Base-by-base conservation (phyloP, 495 filamentous ascomycete genomes). In the Penicillium bialowiezense region DNA sequence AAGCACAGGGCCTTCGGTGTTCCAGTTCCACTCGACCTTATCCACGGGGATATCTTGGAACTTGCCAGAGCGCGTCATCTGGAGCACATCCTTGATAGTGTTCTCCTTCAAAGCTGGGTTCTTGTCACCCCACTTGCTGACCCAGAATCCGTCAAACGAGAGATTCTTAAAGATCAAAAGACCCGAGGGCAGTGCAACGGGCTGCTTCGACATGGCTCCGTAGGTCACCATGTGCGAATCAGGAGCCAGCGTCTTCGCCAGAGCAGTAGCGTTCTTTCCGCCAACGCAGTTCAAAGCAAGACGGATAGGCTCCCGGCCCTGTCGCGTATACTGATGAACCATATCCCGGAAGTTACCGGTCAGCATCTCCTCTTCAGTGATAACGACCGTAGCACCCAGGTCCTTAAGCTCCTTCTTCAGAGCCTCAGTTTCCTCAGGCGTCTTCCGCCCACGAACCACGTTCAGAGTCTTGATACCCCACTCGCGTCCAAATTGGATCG, bases 261-360 rank as follows among this genome's bases (percentile, higher is more conserved):
- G 67, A 2, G 83, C 77, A 20, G 81, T 78, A 4, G 89, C 88
- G 31, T 83, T 79, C 63, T 89, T 87, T 1, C 93, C 93, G n/a
- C 93, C 95, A 0, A 98, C 93, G 62, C 95, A 98, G 60, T 98
- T 97, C 37, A 98, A 65, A 0, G 82, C 95, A 5, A 98, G 69
- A 46, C 82, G 78, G 34, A 95, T 73, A 0, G 79, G 75, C 47
- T 90, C 84, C 13, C 80, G 71, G 3, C 81, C 87, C 3, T 83
- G 80, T 33, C 81, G 75, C 24, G 89, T 95, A 67, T 83, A 76
- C 41, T 86, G 79, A 28, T 85, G 79, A 8, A 95, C 73, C 45
- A 70, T 61, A 7, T 84, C 78, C 23, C 64, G 62, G 60, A 95
- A 92, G 5, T 68, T 75, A 46, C 79, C 75, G 5, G 74, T 74